phyloP scores from a whole-genome alignment of 2,329 filamentous ascomycete genomes.

The Xylariaceae sp. region DNA sequence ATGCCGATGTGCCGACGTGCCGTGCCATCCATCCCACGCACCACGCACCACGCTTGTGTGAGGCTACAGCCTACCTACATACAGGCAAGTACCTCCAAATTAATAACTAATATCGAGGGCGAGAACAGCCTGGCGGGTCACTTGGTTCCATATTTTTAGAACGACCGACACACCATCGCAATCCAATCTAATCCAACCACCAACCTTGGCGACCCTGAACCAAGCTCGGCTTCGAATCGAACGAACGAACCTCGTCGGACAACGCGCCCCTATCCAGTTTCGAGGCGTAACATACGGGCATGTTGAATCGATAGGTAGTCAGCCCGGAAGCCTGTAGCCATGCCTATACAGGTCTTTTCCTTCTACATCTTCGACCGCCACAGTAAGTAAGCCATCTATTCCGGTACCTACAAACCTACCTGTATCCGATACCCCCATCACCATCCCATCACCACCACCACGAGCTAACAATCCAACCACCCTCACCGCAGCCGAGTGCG shows the following conservation, averaged over 20 bases:
- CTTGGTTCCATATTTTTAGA: no score
- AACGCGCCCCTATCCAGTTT: no score
- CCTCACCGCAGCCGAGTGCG: constrained; percentile 77
- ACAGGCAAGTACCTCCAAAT: no score
- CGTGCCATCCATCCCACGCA: constrained; percentile 5
- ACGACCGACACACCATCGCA: no score
- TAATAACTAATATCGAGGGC: no score
- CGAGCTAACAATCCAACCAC: constrained; percentile 22
- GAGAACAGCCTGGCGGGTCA: no score
- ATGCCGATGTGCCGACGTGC: constrained; percentile 22
- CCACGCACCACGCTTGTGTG: no score
- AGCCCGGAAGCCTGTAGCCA: constrained; percentile 46
- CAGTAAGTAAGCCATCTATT: constrained; percentile 60
- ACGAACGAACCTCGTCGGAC: no score
- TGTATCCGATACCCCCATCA: not conserved
- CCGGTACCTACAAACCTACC: constrained; percentile 1
- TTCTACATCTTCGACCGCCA: constrained; percentile 99
- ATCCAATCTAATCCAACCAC: no score
- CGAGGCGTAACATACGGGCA: constrained; percentile 25
- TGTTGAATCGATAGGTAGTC: constrained; percentile 32
- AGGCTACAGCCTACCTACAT: no score
- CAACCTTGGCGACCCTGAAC: no score
- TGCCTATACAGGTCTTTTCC: constrained; percentile 81
- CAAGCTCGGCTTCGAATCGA: no score
- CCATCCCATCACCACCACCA: not conserved